Percentiles rank a stretch among this genome's conserved stretches.
These are phyloP conservation scores for Boletus rufocinnamomeus DNA, from an alignment of 768 basidiomycete genomes.

Conservation along the genomic window DNA sequence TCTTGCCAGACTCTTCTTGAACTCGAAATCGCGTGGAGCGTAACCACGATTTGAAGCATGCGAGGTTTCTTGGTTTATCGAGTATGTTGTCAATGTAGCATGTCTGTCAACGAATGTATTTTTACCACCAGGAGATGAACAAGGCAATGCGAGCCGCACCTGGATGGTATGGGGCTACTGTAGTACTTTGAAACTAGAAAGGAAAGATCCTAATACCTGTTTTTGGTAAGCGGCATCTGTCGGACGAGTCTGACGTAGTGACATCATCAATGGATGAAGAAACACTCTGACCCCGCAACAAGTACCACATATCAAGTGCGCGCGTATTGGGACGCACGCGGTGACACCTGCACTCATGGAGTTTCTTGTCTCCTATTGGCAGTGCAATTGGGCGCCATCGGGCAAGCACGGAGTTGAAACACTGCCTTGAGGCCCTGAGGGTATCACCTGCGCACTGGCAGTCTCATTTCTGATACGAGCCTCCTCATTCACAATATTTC, in stretches of 20 bases:
- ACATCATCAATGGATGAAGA: neutral
- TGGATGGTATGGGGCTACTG: too few species aligned
- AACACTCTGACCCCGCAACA: neutral
- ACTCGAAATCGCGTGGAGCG: neutral
- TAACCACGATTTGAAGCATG: neutral
- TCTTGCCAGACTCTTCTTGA: conserved; percentile 16
- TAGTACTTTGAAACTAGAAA: too few species aligned
- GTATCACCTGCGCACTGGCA: too few species aligned
- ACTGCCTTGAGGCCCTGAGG: neutral
- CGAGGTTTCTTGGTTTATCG: neutral
- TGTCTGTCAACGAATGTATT: neutral
- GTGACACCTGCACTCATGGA: neutral
- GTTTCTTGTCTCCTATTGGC: neutral
- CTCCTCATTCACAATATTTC: neutral
- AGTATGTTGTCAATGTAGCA: neutral
- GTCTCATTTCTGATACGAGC: neutral
- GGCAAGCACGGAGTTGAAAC: conserved; percentile 4
- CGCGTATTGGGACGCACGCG: neutral
- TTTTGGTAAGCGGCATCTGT: neutral
- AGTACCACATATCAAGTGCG: neutral
- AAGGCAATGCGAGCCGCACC: too few species aligned
- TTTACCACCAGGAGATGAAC: neutral
- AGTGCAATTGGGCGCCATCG: conserved; percentile 1
- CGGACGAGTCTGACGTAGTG: too few species aligned
- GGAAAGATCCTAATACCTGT: neutral